A percentile compares a stretch with the other conserved stretches of the same genome.
These are phyloP conservation scores for Beauveria caledonica DNA, from an alignment of 2,329 filamentous ascomycete species.

Conservation along the genomic window DNA sequence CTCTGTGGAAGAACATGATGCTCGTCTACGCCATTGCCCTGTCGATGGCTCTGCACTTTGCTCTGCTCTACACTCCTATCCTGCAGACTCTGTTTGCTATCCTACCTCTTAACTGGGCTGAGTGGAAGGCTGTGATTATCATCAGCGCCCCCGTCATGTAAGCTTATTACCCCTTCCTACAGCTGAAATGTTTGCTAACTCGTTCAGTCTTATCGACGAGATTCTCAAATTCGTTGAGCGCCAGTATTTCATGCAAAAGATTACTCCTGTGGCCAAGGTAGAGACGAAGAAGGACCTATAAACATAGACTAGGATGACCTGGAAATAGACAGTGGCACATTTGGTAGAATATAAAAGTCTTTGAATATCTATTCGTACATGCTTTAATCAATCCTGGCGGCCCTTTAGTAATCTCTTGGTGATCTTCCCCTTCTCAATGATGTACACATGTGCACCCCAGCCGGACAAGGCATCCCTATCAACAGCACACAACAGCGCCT, in stretches of 20 bases:
- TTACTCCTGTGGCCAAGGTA: conserved; percentile 28
- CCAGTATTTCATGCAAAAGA: conserved; percentile 51
- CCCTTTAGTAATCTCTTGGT: conserved; percentile 98
- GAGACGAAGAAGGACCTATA: conserved; percentile 48
- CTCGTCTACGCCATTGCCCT: conserved; percentile 89
- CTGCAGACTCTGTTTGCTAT: conserved; percentile 87
- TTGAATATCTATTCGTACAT: conserved; percentile 13
- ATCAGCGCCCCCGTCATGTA: conserved; percentile 92
- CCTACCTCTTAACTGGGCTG: conserved; percentile 70
- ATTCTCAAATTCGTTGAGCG: conserved; percentile 71
- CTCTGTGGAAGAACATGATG: conserved; percentile 98
- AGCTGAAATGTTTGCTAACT: conserved; percentile 17
- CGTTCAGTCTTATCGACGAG: conserved; percentile 67
- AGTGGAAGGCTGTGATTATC: conserved; percentile 85
- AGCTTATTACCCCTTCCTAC: conserved; percentile 32
- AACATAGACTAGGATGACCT: conserved; percentile 15
- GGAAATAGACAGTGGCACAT: conserved; percentile 9
- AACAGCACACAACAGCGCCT: conserved; percentile 88
- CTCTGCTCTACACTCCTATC: conserved; percentile 83
- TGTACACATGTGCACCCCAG: conserved; percentile 98
- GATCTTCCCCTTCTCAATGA: conserved; percentile 99
- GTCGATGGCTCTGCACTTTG: conserved; percentile 93
- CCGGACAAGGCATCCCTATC: conserved; percentile 94
- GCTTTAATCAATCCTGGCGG: conserved; percentile 82
- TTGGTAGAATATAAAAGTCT: conserved; percentile 15